Evolutionary conservation across 2,329 filamentous ascomycete genomes (phyloP), one percentile per base, ranked within the genome.

Genomic region (Diaporthe ampelina): DNA sequence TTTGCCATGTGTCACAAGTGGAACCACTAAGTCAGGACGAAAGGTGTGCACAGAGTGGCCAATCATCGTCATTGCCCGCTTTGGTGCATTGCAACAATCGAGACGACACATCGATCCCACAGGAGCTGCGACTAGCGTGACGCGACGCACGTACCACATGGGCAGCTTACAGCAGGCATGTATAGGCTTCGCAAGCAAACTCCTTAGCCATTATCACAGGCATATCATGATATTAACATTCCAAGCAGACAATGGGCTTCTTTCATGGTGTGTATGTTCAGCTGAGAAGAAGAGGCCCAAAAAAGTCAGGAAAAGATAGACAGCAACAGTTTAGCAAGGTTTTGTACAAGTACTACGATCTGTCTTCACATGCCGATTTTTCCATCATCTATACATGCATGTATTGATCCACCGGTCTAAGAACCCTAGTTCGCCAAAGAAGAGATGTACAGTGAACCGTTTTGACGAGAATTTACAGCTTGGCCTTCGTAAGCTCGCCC

Each of bases 401-500:
- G n/a, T 26, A 2, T 57, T 54, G 1, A n/a, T 35, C 37, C 10
- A 35, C 10, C 19, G 24, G 37, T 56, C 26, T 37, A 37, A 15
- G 21, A 26, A 15, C 21, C 21, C 26, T 13, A 26, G 19, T 4
- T 9, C 63, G 5, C 10, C n/a, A 21, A 13, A 54, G 19, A 6
- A 3, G 1, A 26, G 26, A 48, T 67, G 24, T 59, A 40, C 26
- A 32, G 9, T 54, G 48, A 0, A 35, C 17, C 29, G 21, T 7
- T 26, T 15, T 15, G 32, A 9, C 37, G 6, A 45, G 1, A 48
- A 37, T 54, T n/a, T 84, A 90, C 77, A 90, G 80, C 83, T 85
- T 89, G 37, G 86, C 82, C 81, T 84, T 86, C 72, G 82, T 40
- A 24, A 35, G 75, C 58, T 80, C 76, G 6, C 81, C 79, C 69